These are phyloP conservation scores for Wickerhamomyces canadensis DNA, from an alignment of 805 yeast species.

Conservation along the genomic window DNA sequence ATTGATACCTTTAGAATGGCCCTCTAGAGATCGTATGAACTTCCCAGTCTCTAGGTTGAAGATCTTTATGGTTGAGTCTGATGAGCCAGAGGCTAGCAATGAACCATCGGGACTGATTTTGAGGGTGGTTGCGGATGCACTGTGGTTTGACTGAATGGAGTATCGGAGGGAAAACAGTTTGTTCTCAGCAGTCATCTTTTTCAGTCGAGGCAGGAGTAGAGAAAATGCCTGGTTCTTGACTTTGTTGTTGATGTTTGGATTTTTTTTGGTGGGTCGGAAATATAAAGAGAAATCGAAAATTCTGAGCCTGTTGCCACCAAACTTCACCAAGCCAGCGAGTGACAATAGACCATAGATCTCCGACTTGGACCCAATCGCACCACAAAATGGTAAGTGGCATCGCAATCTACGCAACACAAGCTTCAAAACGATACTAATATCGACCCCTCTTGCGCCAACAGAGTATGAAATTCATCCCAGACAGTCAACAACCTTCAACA, in stretches of 20 bases:
- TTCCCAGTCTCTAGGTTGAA: conserved; percentile 42
- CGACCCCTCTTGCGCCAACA: not conserved
- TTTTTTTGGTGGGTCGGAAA: too few relatives aligned
- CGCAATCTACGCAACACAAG: not conserved
- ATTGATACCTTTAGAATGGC: conserved; percentile 70
- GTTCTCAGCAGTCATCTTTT: not conserved
- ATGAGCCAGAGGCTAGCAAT: conserved; percentile 50
- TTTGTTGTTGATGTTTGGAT: not conserved
- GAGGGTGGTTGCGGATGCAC: conserved; percentile 35
- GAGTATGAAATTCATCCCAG: conserved; percentile 50
- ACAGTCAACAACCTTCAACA: conserved; percentile 34
- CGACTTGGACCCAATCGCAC: too few relatives aligned
- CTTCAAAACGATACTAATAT: not conserved
- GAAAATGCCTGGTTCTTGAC: too few relatives aligned
- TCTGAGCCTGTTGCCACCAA: not conserved
- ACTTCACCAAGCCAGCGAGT: not conserved
- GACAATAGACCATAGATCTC: too few relatives aligned
- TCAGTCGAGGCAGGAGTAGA: too few relatives aligned
- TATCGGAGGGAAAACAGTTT: not conserved
- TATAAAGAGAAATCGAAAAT: too few relatives aligned
- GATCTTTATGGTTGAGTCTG: conserved; percentile 53
- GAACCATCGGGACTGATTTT: conserved; percentile 59
- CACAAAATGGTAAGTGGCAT: conserved; percentile 1
- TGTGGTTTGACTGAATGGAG: conserved; percentile 2
- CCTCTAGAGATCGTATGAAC: conserved; percentile 31